Base-by-base conservation (phyloP, 164 flowering plant species). In the Dillenia suffruticosa region DNA sequence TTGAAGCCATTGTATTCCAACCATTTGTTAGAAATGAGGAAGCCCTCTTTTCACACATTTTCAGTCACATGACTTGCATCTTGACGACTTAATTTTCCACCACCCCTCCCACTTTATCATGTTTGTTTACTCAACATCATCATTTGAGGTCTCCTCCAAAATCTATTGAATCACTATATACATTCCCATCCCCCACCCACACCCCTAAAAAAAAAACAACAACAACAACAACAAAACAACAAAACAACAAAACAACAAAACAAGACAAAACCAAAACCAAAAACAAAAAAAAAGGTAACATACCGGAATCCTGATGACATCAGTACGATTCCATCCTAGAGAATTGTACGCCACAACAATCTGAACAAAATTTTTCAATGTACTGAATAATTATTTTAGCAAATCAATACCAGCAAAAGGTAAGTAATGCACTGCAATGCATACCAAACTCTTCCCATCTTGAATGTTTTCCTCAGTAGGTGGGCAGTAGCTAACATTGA, bases 401-500 rank as follows among this genome's bases (percentile, higher is more conserved):
- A 15, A 32, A 14, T 3, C 9, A 48, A 46, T 5, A 57, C 49
- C 12, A 26, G 46, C n/a, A 19, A 15, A 49, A 44, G 22, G 12
- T 12, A 13, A 26, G 14, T 17, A 47, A 32, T 54, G 8, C 11
- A 22, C 26, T 66, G 40, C 40, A 32, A 63, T 51, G 55, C 55
- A 64, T 75, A 91, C 97, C 87, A 89, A 79, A 68, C 82, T 82
- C 67, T 83, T 87, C 46, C 83, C 83, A 19, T 80, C 71, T 16
- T 82, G 69, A 56, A 86, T 79, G 55, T 68, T 74, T 62, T 77
- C 76, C 72, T 90, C 98, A 1, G 95, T 81, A 66, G 85, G 73
- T 49, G 96, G 96, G 63, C 98, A 92, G 70, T 68, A 86, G 71
- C 93, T 92, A 79, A 92, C 84, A 67, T 92, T 92, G 49, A 90